Evolutionary conservation across 305 asterid species (phyloP).

Genomic region (Fraxinus dipetala): DNA sequence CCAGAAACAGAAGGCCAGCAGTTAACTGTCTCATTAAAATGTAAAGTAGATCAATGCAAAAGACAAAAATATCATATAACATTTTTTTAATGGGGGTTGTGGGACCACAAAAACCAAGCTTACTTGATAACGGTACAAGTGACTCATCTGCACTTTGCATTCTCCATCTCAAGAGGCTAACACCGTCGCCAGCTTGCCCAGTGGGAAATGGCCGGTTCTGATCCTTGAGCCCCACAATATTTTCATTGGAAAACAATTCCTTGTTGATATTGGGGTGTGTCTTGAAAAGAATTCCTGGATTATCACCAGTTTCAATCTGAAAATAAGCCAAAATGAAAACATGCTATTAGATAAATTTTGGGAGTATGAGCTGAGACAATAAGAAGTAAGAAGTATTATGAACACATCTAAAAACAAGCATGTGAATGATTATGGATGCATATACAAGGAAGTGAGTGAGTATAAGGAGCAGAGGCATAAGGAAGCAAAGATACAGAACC

Average conservation of each 20-base stretch:
- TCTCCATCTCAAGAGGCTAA: constrained; percentile 79
- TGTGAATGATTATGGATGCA: background rate
- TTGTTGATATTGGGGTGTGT: constrained; percentile 87
- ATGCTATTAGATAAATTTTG: constrained; percentile 1
- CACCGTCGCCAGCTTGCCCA: constrained; percentile 73
- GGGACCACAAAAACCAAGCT: constrained; percentile 29
- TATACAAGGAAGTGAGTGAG: background rate
- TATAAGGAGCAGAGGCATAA: background rate
- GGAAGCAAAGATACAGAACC: constrained; percentile 40
- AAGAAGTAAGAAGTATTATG: background rate
- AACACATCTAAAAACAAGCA: background rate
- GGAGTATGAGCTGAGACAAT: background rate
- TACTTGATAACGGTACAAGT: constrained; percentile 78
- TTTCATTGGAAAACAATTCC: constrained; percentile 68
- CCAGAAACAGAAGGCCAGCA: constrained; percentile 90
- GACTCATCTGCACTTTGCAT: constrained; percentile 83
- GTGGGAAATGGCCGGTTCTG: constrained; percentile 70
- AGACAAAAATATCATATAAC: background rate
- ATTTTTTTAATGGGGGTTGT: background rate
- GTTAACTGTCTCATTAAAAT: constrained; percentile 47
- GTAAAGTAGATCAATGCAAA: background rate
- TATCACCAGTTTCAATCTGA: constrained; percentile 79
- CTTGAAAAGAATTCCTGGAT: constrained; percentile 61
- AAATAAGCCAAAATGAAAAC: constrained; percentile 5
- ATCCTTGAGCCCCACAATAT: constrained; percentile 74